Base-by-base conservation (phyloP, 179 eudicot genomes). In the Silene noctiflora region DNA sequence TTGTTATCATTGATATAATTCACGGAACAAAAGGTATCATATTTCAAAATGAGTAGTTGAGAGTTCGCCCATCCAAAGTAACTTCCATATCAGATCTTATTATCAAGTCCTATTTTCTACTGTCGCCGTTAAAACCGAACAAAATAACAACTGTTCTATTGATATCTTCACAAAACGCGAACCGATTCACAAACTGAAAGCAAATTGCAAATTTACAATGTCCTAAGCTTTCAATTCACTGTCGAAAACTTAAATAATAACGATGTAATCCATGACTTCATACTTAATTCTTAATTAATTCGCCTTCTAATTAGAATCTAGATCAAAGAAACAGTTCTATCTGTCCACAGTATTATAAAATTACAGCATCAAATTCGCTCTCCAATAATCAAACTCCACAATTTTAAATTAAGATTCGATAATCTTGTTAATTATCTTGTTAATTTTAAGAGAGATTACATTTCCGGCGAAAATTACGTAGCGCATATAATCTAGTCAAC, bases 401-500 rank as follows among this genome's bases (percentile, higher is more conserved):
- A 33, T 35, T 35, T 46, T 4, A 76, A 55, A 21, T 67, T 25
- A 33, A 71, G 72, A 55, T 20, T 76, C 77, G 42, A 46, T 46
- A 71, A 19, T 69, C 39, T 16, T 27, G 3, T 9, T 17, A 71
- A 55, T 60, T 27, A 72, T 69, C 39, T 16, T 27, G 33, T 9
- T 27, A 71, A 55, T 60, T 27, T 58, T 29, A 6, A 59, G 39
- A 71, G 58, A 17, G 7, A 59, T 24, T 60, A 66, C 20, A 73
- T 21, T 76, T 42, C 16, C 29, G 1, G 39, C 69, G 72, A 61
- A 5, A 69, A 42, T 3, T 25, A 58, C 13, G 9, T 4, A 51
- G 29, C 63, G 46, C 71, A 12, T 60, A 56, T 56, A 51, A 58
- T 62, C 12, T 0, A 81, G 83, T 83, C 83, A 83, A 78, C 68